A percentile compares a stretch with the other conserved stretches of the same genome.
phyloP scores from a whole-genome alignment of 495 filamentous ascomycete genomes.

The Daldinia vernicosa region DNA sequence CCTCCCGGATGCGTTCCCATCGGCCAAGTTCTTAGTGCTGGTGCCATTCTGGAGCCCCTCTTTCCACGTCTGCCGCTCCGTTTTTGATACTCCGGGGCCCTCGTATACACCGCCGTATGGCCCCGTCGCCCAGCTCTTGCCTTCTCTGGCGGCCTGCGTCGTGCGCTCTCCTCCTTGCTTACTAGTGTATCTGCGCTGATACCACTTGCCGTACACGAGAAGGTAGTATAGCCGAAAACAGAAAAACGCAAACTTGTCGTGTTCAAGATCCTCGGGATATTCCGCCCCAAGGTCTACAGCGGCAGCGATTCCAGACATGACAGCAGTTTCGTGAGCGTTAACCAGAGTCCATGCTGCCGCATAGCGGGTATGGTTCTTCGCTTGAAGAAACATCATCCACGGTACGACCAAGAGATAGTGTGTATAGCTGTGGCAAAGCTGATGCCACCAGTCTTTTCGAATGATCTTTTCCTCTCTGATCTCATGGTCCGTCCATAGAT shows the following conservation, averaged over 20 bases:
- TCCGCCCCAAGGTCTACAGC: slow-evolving; percentile 78
- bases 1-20: slow-evolving; percentile 35
- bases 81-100: slow-evolving; percentile 57
- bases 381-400: slow-evolving; percentile 84
- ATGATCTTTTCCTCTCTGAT: slow-evolving; percentile 77
- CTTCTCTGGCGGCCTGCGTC: slow-evolving; percentile 45
- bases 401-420: slow-evolving; percentile 82
- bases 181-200: slow-evolving; percentile 41
- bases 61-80: slow-evolving; percentile 60
- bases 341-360: slow-evolving; percentile 83
- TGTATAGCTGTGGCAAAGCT: slow-evolving; percentile 82
- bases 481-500: slow-evolving; percentile 74
- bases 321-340: slow-evolving; percentile 85
- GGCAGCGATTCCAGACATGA: slow-evolving; percentile 79
- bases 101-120: slow-evolving; percentile 62
- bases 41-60: slow-evolving; percentile 51
- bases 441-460: slow-evolving; percentile 83
- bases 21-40: slow-evolving; percentile 41
- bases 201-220: slow-evolving; percentile 53
- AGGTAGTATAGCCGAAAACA: slow-evolving; percentile 55
- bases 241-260: slow-evolving; percentile 64
- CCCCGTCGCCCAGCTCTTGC: slow-evolving; percentile 58
- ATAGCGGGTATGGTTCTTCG: slow-evolving; percentile 70
- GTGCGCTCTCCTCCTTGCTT: slow-evolving; percentile 18
- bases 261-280: slow-evolving; percentile 60